Base-by-base conservation (phyloP, 257 asterid species). In the Mentha longifolia region DNA sequence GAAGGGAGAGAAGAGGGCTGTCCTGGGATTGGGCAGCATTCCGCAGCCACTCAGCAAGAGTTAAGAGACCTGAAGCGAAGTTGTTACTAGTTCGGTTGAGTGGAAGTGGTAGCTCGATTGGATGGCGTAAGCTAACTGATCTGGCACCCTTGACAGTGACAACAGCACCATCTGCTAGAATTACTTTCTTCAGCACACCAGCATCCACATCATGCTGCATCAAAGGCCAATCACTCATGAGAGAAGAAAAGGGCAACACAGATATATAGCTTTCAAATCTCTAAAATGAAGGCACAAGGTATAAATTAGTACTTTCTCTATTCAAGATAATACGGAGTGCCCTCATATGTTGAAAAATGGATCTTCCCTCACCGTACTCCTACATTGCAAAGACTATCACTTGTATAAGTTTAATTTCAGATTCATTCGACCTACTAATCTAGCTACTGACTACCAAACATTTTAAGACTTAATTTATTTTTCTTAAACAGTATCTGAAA, bases 61-160 rank as follows among this genome's bases (percentile, higher is more conserved):
- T 63, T 49, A 95, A 65, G 45, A 95, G 89, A 33, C 97, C 97
- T 1, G 95, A 89, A 35, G 99, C 99, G 43, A 92, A 92, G 50
- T 70, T 82, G 42, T 50, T 84, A 31, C 59, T 63, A 0, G 96
- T 81, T 66, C 84, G 82, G 55, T 95, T 95, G 8, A 95, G 78
- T 25, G 99, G 98, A 47, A 95, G 95, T 3, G 98, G 95, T 39
- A 95, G 89, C 81, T 89, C 92, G 33, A 95, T 63, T 9, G 99
- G 94, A 56, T 89, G 95, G 3, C 97, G 95, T 33, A 95, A 60
- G 86, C 96, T 88, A n/a, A 95, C 98, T 31, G 98, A 95, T 77
- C 96, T 81, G 52, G 99, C 99, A 72, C 99, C 98, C 84, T 88
- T 95, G 3, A 95, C 91, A 0, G 98, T 95, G 76, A 95, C 96